Evolutionary conservation across 192 early-diverging fungal species (phyloP).

Genomic region (Backusella circina): DNA sequence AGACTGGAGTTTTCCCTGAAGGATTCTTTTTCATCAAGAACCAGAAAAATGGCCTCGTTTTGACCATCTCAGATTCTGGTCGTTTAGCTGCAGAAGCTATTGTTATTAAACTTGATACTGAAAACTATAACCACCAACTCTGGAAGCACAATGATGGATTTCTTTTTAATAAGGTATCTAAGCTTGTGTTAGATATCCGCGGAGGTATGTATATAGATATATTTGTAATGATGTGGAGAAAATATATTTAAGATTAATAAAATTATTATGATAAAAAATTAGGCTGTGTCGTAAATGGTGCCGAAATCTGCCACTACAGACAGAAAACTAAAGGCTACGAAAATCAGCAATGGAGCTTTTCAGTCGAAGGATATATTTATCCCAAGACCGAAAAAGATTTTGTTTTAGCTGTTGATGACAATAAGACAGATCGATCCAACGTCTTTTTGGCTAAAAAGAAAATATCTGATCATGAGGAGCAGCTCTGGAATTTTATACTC

Average conservation of each 20-base stretch:
- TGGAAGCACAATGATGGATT: slow-evolving; percentile 36
- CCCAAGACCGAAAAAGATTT: not conserved
- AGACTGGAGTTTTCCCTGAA: slow-evolving; percentile 16
- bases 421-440: not conserved
- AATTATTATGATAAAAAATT: not conserved
- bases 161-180: slow-evolving; percentile 35
- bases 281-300: slow-evolving; percentile 9
- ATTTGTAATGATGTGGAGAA: not conserved
- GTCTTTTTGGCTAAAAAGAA: not conserved
- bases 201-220: slow-evolving; percentile 26
- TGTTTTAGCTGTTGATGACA: slow-evolving; percentile 14
- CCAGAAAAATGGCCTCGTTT: slow-evolving; percentile 15
- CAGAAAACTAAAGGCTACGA: slow-evolving; percentile 13
- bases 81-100: slow-evolving; percentile 19
- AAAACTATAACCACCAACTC: slow-evolving; percentile 29
- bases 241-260: not conserved
- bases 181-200: slow-evolving; percentile 27
- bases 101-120: slow-evolving; percentile 10
- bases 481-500: slow-evolving; percentile 30
- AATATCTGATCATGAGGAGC: not conserved
- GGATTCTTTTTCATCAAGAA: slow-evolving; percentile 41
- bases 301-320: slow-evolving; percentile 20
- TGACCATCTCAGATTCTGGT: slow-evolving; percentile 21
- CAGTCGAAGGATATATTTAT: slow-evolving; percentile 21
- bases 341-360: slow-evolving; percentile 27